Percentiles rank a stretch among this genome's conserved stretches.
Evolutionary conservation across 345 rosid genomes (phyloP).

Genomic region (Streptanthus diversifolius): DNA sequence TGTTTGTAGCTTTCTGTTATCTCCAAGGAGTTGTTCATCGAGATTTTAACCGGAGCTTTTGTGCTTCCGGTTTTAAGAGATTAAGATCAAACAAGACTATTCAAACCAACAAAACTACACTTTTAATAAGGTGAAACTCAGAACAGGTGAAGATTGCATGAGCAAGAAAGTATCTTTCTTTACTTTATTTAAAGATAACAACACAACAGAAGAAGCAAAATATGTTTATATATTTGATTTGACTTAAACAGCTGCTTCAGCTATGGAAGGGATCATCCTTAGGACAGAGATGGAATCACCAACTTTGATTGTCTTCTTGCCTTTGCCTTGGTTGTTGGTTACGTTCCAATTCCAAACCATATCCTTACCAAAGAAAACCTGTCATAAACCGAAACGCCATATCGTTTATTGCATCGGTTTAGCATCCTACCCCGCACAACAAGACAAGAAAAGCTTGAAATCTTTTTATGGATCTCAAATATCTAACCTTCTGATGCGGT

Average conservation of each 20-base stretch:
- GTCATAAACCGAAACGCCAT: slow-evolving; percentile 12
- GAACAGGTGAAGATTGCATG: not conserved
- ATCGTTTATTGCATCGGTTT: not conserved
- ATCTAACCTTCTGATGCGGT: slow-evolving; percentile 60
- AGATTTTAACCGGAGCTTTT: too few species aligned
- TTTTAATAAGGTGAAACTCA: not conserved
- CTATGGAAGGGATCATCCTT: slow-evolving; percentile 51
- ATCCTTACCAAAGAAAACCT: slow-evolving; percentile 82
- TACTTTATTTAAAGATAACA: not conserved
- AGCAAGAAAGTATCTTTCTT: not conserved
- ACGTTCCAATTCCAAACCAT: slow-evolving; percentile 48
- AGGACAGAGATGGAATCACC: slow-evolving; percentile 63
- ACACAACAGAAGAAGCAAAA: not conserved
- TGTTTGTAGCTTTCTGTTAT: too few species aligned
- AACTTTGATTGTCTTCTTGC: slow-evolving; percentile 55
- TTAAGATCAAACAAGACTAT: not conserved
- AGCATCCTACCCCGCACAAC: not conserved
- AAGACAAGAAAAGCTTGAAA: not conserved
- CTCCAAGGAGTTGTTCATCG: too few species aligned
- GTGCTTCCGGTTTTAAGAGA: too few species aligned
- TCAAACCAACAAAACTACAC: not conserved
- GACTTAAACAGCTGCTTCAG: slow-evolving; percentile 68
- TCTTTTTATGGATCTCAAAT: not conserved
- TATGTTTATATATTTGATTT: not conserved
- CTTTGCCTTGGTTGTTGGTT: slow-evolving; percentile 37